These are phyloP conservation scores for Capsella rubella DNA, from an alignment of 441 rosid genomes.

Conservation along the genomic window DNA sequence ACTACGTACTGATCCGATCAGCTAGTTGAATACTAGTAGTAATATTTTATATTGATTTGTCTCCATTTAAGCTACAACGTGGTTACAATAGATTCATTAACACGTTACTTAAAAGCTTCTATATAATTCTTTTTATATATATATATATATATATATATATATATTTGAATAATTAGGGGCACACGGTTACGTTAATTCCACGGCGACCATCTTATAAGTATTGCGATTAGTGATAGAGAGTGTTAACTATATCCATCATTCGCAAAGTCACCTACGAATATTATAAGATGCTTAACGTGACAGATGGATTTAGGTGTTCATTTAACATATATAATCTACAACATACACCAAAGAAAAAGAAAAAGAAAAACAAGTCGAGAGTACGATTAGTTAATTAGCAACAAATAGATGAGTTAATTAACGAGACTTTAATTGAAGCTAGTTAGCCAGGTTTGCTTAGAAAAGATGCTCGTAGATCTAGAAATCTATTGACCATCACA, in stretches of 20 bases:
- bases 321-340: neutral
- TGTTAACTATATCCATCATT: neutral
- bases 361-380: neutral
- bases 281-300: neutral
- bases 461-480: neutral
- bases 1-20: neutral
- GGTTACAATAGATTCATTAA: neutral
- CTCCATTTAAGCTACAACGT: conserved; percentile 3
- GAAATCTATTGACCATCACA: conserved; percentile 22
- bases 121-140: too few relatives aligned
- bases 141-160: neutral
- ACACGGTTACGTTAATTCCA: conserved; percentile 15
- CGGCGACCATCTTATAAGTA: conserved; percentile 3
- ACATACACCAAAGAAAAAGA: neutral
- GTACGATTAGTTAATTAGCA: neutral
- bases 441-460: neutral
- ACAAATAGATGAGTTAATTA: conserved; percentile 8
- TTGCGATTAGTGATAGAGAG: neutral
- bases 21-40: neutral
- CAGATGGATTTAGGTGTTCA: neutral
- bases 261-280: neutral
- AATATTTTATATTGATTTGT: neutral
- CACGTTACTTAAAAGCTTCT: conserved; percentile 3
- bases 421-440: neutral
- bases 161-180: conserved; percentile 5